Evolutionary conservation across 2,329 filamentous ascomycete genomes (phyloP), one percentile per base, ranked within the genome.

Genomic region (Neobulgaria alba): DNA sequence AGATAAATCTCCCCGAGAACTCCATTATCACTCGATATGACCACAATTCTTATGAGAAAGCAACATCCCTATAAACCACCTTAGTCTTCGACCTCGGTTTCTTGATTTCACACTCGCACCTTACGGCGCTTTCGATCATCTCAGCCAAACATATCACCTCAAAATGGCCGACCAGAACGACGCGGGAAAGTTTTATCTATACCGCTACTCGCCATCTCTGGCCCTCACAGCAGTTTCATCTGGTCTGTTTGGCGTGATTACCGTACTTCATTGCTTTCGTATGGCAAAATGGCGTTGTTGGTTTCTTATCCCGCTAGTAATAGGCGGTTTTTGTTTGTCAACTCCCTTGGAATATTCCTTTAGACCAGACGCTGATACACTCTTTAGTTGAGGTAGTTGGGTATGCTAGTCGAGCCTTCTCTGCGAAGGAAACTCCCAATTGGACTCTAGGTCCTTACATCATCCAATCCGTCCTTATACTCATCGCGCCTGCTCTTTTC

Each of bases 181-280:
- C n/a, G n/a, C n/a, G n/a, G n/a, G n/a, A n/a, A n/a, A n/a, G n/a
- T n/a, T n/a, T n/a, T 65, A 61, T 43, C 56, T 66, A 8, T 63
- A 60, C 60, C 65, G 67, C 37, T 73, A 72, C 48, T 54, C 66
- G 17, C 70, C 71, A 0, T 69, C 64, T 4, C 49, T 62, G n/a
- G 54, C 59, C 0, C 63, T 65, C 3, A 67, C 68, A 2, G 55
- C 62, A 16, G 48, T 65, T 17, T 65, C 67, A 38, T 50, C 62
- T 10, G 39, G 62, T 5, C 37, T 63, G 12, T 65, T 63, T 47
- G 20, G 53, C 9, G 29, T 40, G 10, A 33, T 45, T 1, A 62
- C 59, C 1, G 7, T 37, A 10, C 36, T 51, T 3, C 57, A 61
- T 36, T 39, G 30, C 35, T 62, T 55, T 55, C 56, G 56, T 8